Evolutionary conservation across 1,139 yeast genomes (phyloP), one percentile per base, ranked within the genome.

Genomic region (Yamadazyma pseudoaaseri): DNA sequence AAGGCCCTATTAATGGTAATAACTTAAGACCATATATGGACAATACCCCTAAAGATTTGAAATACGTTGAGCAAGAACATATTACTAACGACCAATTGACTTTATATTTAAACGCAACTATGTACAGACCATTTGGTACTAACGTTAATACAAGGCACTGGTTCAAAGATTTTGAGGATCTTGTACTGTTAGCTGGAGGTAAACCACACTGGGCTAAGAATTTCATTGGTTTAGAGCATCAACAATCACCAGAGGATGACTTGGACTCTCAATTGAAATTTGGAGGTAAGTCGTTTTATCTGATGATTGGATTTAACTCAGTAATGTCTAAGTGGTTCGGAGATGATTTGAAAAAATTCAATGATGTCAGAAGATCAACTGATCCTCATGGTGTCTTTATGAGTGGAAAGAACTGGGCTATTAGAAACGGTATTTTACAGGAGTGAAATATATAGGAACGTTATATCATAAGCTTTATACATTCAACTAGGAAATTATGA

Each of bases 201-300:
- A 86, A 82, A 55, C 98, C 98, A 2, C 98, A 92, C 57, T 92
- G 98, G 98, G 98, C 98, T n/a, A 92, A 92, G 69, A 90, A 90
- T 60, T 92, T 89, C 56, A 71, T 89, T 44, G 96, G 96, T 2
- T 62, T 80, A 20, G 65, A 63, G 34, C 62, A 60, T 39, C 37
- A 44, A 3, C 36, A 44, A 4, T 24, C 35, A 10, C 60, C 66
- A 1, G 58, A 56, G 3, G 65, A 60, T 26, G 70, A 67, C 39
- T 60, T 65, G 36, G 30, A 55, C 17, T 63, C 61, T 16, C 76
- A 70, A 46, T 43, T 65, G 34, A 51, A 47, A 12, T 68, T 48
- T 44, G 75, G 75, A 0, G 76, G 73, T 2, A 65, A 67, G 44
- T 52, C 58, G 10, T 89, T 82, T 54, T 84, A 82, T 43, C 77